These are phyloP conservation scores for Curvularia sp. DNA, from an alignment of 2,329 filamentous ascomycete genomes.

Conservation along the genomic window DNA sequence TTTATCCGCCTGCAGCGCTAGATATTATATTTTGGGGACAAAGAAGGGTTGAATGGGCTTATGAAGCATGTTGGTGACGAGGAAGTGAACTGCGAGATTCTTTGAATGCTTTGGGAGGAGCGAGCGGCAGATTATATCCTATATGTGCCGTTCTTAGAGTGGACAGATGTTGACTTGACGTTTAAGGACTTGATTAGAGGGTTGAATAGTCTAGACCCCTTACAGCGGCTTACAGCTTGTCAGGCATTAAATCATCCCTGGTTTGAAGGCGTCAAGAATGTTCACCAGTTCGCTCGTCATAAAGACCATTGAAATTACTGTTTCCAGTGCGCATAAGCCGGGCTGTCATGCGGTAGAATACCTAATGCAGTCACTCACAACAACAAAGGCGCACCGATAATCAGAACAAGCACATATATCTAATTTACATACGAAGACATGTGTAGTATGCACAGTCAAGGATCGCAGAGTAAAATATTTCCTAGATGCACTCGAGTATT, in stretches of 20 bases:
- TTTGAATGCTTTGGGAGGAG: constrained; percentile 48
- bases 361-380: not conserved
- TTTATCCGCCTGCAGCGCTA: constrained; percentile 23
- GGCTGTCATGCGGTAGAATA: not conserved
- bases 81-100: constrained; percentile 39
- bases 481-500: too few relatives aligned
- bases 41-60: not conserved
- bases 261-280: constrained; percentile 18
- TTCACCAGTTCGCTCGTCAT: not conserved
- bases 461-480: too few relatives aligned
- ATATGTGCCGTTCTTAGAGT: constrained; percentile 46
- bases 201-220: constrained; percentile 54
- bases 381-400: too few relatives aligned
- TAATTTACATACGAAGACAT: too few relatives aligned
- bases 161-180: constrained; percentile 45
- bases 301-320: not conserved
- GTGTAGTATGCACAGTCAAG: too few relatives aligned
- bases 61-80: constrained; percentile 47
- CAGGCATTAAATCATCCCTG: constrained; percentile 49
- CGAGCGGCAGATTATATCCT: constrained; percentile 38
- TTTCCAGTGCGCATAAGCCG: not conserved
- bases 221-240: constrained; percentile 51
- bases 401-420: too few relatives aligned
- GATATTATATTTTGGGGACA: constrained; percentile 42
- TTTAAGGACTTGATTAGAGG: constrained; percentile 53